Conservation (phyloP, 805 yeast species). For the Alloascoidea hylecoeti region DNA sequence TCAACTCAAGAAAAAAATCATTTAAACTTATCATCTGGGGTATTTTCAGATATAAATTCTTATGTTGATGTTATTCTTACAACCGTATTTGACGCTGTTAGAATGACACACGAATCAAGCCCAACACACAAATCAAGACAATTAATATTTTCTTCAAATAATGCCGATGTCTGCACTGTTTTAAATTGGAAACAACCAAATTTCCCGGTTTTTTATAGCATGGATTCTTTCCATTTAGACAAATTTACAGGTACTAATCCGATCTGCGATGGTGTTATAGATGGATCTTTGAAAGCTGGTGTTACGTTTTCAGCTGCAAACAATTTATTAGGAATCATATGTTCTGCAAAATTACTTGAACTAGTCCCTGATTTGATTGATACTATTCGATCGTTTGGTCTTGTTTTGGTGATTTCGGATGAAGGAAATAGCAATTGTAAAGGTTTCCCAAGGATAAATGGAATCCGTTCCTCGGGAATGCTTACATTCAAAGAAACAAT, state of each 20-base stretch:
- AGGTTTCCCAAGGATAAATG: too few relatives aligned
- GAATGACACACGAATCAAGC: neutral
- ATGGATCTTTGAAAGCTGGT: slow-evolving; percentile 60
- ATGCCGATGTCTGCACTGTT: slow-evolving; percentile 84
- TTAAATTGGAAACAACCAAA: slow-evolving; percentile 98
- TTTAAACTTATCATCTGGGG: too few relatives aligned
- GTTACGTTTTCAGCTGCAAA: slow-evolving; percentile 67
- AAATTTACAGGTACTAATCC: too few relatives aligned
- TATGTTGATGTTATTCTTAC: neutral
- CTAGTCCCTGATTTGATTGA: slow-evolving; percentile 67
- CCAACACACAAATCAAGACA: slow-evolving; percentile 32
- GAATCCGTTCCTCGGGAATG: slow-evolving; percentile 47
- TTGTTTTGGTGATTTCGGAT: slow-evolving; percentile 54
- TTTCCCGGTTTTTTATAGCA: slow-evolving; percentile 81
- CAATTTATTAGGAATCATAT: slow-evolving; percentile 73
- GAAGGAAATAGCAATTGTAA: slow-evolving; percentile 5
- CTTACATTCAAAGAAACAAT: slow-evolving; percentile 54
- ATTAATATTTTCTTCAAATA: slow-evolving; percentile 72
- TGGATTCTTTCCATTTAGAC: slow-evolving; percentile 20
- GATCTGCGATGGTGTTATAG: slow-evolving; percentile 11
- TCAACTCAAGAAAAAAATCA: too few relatives aligned
- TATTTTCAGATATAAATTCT: neutral
- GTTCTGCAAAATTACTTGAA: slow-evolving; percentile 54
- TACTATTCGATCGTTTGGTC: slow-evolving; percentile 65
- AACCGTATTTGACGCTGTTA: neutral